A percentile compares a stretch with the other conserved stretches of the same genome.
Evolutionary conservation across 2,329 filamentous ascomycete species (phyloP).

Genomic region (Zelopaecilomyces penicillatus): DNA sequence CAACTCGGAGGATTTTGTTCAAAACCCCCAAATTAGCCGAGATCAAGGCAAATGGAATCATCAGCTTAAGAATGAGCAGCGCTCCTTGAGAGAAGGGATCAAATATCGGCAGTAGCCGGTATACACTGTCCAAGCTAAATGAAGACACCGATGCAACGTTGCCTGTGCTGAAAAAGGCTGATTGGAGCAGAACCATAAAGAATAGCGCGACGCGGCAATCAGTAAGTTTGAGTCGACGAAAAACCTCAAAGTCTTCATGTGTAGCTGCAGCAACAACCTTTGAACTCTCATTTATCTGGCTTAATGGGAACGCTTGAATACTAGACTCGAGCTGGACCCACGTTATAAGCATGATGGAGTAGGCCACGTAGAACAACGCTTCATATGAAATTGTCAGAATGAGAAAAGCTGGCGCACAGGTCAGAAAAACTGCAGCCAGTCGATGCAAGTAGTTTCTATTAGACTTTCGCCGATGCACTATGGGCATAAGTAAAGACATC

Average conservation of each 20-base stretch:
- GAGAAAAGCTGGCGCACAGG: constrained; percentile 88
- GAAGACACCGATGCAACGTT: constrained; percentile 91
- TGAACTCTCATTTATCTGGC: not conserved
- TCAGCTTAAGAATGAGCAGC: constrained; percentile 76
- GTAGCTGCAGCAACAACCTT: constrained; percentile 2
- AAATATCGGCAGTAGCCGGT: constrained; percentile 81
- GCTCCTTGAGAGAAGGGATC: constrained; percentile 88
- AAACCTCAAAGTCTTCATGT: too few species aligned
- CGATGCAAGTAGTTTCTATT: constrained; percentile 87
- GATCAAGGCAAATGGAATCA: constrained; percentile 88
- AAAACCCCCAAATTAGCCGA: constrained; percentile 91
- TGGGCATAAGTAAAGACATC: constrained; percentile 66
- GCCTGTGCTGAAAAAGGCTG: constrained; percentile 92
- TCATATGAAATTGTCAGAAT: constrained; percentile 97
- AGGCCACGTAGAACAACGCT: constrained; percentile 88
- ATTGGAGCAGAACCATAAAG: constrained; percentile 90
- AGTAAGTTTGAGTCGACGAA: constrained; percentile 65
- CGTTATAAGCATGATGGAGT: constrained; percentile 69
- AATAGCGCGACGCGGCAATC: constrained; percentile 86
- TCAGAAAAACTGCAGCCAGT: constrained; percentile 79
- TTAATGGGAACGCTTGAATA: constrained; percentile 33
- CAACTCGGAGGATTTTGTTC: constrained; percentile 74
- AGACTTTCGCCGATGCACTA: constrained; percentile 71
- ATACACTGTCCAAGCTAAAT: constrained; percentile 87
- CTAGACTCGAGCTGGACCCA: constrained; percentile 92